Evolutionary conservation across 2,329 filamentous ascomycete species (phyloP), one percentile per base, ranked within the genome.

Genomic region (Xylariales sp.): DNA sequence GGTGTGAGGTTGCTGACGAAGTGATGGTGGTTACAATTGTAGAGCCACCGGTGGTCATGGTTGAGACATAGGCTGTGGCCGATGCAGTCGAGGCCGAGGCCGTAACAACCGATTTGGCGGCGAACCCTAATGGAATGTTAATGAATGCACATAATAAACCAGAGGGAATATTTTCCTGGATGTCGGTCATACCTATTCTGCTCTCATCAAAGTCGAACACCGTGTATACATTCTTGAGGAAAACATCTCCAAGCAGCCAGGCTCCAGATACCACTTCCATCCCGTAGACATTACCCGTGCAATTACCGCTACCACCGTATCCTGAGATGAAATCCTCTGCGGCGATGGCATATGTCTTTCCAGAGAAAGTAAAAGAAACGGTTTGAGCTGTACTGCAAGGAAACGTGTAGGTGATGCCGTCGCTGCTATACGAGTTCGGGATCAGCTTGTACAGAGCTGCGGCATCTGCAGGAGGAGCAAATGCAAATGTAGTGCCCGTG

Each of bases 211-310:
- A 78, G 57, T 95, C 89, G 56, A 94, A 95, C 17, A 93, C 82
- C 2, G 79, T 71, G 56, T 95, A 95, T 13, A 95, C 88, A 50
- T 94, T 95, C 66, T 94, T 95, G 44, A 95, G 63, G 51, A 95
- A 95, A 1, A 84, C 78, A 48, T 89, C 88, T 2, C 89, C 89
- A 1, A 95, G 62, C n/a, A 95, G 69, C 88, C 88, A 95, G 19
- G 80, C 51, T 50, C 67, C 70, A 1, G 70, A 63, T 32, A 88
- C 81, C 12, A 86, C 78, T 54, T 83, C 75, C 18, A 79, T 72
- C 2, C 84, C 85, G 37, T 88, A 82, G 24, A 95, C 76, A 50
- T 86, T 89, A 57, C 85, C 90, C 14, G 77, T 72, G 54, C 80
- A 84, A 19, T 59, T 58, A 19, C 68, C 70, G n/a, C 62, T 53